Conservation (phyloP, 352 stramenopile species). For the Pythium biforme region DNA sequence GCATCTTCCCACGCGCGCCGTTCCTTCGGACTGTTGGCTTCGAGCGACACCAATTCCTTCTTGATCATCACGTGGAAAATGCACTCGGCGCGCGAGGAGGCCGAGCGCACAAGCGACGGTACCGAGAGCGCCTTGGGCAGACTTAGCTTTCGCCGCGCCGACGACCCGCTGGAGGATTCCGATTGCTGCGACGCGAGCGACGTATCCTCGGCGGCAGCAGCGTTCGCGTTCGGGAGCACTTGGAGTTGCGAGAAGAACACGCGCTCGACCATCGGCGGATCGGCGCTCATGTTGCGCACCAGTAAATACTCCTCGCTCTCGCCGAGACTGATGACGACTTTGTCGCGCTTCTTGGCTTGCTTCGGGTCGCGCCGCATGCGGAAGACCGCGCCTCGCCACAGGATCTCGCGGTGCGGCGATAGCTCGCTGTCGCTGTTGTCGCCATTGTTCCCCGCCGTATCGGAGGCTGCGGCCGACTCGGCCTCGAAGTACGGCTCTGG, state of each 20-base stretch:
- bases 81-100: constrained; percentile 21
- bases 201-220: background rate
- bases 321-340: constrained; percentile 34
- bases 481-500: background rate
- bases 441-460: background rate
- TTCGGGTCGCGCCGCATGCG: constrained; percentile 25
- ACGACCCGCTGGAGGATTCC: background rate
- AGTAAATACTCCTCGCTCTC: constrained; percentile 41
- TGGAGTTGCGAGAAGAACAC: constrained; percentile 45
- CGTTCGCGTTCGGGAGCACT: constrained; percentile 24
- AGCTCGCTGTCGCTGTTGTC: background rate
- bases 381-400: constrained; percentile 18
- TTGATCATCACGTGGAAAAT: constrained; percentile 43
- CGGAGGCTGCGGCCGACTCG: background rate
- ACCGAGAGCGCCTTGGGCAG: constrained; percentile 8
- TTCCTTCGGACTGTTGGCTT: constrained; percentile 31
- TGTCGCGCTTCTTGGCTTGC: constrained; percentile 31
- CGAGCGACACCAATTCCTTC: constrained; percentile 36
- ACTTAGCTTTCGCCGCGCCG: background rate
- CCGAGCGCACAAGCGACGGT: constrained; percentile 12
- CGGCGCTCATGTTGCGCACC: constrained; percentile 33
- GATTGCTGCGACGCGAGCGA: background rate
- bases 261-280: constrained; percentile 31
- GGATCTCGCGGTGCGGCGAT: constrained; percentile 6
- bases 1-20: constrained; percentile 40